A percentile compares a stretch with the other conserved stretches of the same genome.
phyloP scores from a whole-genome alignment of 805 yeast species.

The Starmera caribaea region DNA sequence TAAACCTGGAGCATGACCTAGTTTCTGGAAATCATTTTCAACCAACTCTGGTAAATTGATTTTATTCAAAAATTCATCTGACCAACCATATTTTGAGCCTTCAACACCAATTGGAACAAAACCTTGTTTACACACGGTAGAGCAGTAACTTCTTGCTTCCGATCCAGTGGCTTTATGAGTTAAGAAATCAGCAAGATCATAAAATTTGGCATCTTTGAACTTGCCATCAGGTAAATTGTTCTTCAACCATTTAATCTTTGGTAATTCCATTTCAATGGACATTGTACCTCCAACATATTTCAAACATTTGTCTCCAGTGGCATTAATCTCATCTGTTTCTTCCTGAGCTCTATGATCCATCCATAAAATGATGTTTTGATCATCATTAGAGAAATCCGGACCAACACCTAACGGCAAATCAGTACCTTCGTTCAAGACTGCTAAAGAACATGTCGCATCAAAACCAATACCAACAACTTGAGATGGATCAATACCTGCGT shows the following conservation, averaged over 20 bases:
- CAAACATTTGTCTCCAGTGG: conserved; percentile 67
- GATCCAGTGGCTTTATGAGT: conserved; percentile 86
- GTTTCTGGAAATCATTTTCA: conserved; percentile 62
- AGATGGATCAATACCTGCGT: conserved; percentile 60
- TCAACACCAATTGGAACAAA: conserved; percentile 90
- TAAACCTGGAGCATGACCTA: conserved; percentile 76
- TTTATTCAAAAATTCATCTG: conserved; percentile 56
- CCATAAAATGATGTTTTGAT: conserved; percentile 88
- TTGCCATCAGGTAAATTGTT: conserved; percentile 59
- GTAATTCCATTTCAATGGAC: conserved; percentile 98
- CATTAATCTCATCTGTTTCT: conserved; percentile 75
- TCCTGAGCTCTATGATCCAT: conserved; percentile 94
- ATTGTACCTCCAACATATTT: conserved; percentile 94
- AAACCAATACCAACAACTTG: conserved; percentile 83
- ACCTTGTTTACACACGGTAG: conserved; percentile 94
- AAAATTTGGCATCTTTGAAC: conserved; percentile 63
- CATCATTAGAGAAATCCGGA: conserved; percentile 66
- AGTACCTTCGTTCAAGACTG: conserved; percentile 55
- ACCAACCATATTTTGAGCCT: conserved; percentile 83
- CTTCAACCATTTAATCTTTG: conserved; percentile 94
- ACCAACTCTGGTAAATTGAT: conserved; percentile 71
- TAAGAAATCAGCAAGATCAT: conserved; percentile 85
- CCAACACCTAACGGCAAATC: conserved; percentile 83
- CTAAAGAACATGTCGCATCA: conserved; percentile 95
- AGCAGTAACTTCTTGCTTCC: conserved; percentile 82